Percentiles rank a stretch among this genome's conserved stretches.
Conservation (phyloP, 768 basidiomycete genomes). For the Porphyrellus cyaneotinctus region DNA sequence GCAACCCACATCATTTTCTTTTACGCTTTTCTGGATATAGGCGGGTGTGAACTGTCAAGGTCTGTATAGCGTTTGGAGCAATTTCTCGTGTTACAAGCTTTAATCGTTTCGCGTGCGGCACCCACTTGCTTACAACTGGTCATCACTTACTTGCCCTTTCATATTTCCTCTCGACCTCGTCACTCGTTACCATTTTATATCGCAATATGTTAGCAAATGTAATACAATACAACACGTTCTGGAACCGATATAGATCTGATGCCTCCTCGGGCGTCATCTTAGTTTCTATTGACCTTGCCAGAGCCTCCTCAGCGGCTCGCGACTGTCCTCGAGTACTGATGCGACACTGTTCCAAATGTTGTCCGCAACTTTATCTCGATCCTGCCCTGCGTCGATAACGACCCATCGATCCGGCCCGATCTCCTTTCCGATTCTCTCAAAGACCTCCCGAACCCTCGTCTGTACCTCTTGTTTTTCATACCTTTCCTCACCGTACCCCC, state of each 20-base stretch:
- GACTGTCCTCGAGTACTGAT: conserved; percentile 37
- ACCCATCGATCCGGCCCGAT: conserved; percentile 48
- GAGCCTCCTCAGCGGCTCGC: conserved; percentile 43
- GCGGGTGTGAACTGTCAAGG: conserved; percentile 15
- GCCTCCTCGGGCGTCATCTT: background rate
- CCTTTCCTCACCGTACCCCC: conserved; percentile 82
- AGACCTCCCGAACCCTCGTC: conserved; percentile 54
- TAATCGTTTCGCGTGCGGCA: conserved; percentile 5
- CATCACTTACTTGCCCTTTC: conserved; percentile 6
- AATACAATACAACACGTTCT: conserved; percentile 20
- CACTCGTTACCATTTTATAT: conserved; percentile 19
- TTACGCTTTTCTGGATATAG: conserved; percentile 14
- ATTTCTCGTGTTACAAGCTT: conserved; percentile 10
- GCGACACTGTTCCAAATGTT: conserved; percentile 54
- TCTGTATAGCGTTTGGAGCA: conserved; percentile 15
- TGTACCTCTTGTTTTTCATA: conserved; percentile 85
- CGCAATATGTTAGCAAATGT: conserved; percentile 26
- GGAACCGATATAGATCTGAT: conserved; percentile 7
- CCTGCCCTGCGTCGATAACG: conserved; percentile 54
- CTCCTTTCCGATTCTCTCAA: conserved; percentile 54
- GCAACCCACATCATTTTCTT: conserved; percentile 4
- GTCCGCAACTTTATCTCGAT: conserved; percentile 45
- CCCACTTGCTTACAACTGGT: conserved; percentile 10
- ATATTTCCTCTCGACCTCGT: conserved; percentile 3
- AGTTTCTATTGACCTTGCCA: conserved; percentile 36